Conservation (phyloP, 1,284 basidiomycete species). For the Cutaneotrichosporon dermatis region DNA sequence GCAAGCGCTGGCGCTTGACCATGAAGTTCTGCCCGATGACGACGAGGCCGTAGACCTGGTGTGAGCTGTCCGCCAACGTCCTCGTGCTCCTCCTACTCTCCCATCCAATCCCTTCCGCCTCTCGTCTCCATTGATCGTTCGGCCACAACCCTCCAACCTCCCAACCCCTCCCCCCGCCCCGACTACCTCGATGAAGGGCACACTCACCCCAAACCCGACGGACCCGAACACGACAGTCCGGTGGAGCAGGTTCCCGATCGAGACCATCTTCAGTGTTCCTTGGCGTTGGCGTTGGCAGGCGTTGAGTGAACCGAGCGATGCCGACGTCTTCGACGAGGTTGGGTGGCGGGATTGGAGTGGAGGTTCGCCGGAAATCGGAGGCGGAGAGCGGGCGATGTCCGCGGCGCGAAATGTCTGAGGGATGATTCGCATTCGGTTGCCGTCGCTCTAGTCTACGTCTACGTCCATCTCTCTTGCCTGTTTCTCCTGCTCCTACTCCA, state of each 20-base stretch:
- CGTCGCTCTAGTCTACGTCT: no score
- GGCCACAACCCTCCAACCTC: no score
- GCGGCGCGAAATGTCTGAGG: neutral
- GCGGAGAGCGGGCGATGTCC: neutral
- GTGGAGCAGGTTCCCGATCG: slow-evolving; percentile 18
- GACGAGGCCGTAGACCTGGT: slow-evolving; percentile 19
- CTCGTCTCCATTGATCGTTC: no score
- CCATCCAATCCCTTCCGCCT: no score
- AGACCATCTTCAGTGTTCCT: slow-evolving; percentile 7
- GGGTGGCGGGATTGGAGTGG: neutral
- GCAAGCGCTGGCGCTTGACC: slow-evolving; percentile 15
- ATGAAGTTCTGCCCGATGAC: slow-evolving; percentile 20
- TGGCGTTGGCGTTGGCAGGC: neutral
- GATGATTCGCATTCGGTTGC: neutral
- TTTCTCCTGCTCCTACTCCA: no score
- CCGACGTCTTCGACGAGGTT: neutral
- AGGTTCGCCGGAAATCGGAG: neutral
- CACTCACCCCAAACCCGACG: slow-evolving; percentile 20
- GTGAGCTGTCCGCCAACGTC: neutral
- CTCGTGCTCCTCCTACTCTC: neutral
- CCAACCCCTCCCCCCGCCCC: neutral
- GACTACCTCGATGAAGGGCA: no score
- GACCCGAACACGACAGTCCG: slow-evolving; percentile 16
- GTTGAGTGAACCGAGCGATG: no score
- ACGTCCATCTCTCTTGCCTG: no score